A percentile compares a stretch with the other conserved stretches of the same genome.
Evolutionary conservation across 2,329 filamentous ascomycete species (phyloP).

Genomic region (Talaromyces marneffei): DNA sequence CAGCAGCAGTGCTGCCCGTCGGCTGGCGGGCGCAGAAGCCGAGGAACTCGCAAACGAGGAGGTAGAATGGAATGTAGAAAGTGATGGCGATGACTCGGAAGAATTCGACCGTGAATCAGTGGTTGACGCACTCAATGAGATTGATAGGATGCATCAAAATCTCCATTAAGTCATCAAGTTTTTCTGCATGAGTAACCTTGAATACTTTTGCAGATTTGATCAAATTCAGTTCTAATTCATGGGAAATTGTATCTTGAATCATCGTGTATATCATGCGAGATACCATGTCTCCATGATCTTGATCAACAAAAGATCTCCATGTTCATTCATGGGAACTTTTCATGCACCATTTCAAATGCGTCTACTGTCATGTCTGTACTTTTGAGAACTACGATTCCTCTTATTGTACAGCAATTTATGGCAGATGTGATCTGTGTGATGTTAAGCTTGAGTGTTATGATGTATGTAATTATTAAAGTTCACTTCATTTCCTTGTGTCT

Average conservation of each 20-base stretch:
- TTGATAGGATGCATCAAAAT: neutral
- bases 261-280: neutral
- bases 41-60: constrained; percentile 18
- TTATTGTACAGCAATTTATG: neutral
- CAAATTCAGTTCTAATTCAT: too few species aligned
- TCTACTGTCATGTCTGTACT: neutral
- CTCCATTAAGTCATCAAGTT: neutral
- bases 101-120: constrained; percentile 12
- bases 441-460: neutral
- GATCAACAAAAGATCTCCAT: neutral
- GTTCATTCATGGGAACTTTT: neutral
- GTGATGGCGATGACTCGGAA: constrained; percentile 16
- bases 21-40: constrained; percentile 22
- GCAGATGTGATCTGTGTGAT: neutral
- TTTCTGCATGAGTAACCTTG: neutral
- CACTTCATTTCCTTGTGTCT: neutral
- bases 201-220: too few species aligned
- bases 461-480: neutral
- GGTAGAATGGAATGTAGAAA: constrained; percentile 27
- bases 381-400: neutral
- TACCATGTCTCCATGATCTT: neutral
- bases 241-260: neutral
- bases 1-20: constrained; percentile 27
- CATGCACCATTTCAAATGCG: neutral
- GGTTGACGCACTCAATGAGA: constrained; percentile 8